phyloP scores from a whole-genome alignment of 108 stramenopile genomes.

The Mediolabrus comicus region DNA sequence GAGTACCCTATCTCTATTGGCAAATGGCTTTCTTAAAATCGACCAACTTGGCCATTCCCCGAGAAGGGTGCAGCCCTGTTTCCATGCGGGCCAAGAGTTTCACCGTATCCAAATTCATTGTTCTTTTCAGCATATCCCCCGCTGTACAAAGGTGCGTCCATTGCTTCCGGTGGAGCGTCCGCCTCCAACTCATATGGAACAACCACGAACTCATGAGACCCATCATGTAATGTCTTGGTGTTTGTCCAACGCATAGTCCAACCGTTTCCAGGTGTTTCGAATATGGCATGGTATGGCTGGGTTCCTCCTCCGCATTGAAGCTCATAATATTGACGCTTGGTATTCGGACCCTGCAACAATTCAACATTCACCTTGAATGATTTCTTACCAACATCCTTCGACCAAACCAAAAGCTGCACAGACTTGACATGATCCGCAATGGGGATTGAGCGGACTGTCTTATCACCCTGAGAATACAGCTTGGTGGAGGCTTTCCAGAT shows the following conservation, averaged over 20 bases:
- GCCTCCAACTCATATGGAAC: slow-evolving; percentile 53
- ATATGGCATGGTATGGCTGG: slow-evolving; percentile 63
- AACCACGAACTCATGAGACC: slow-evolving; percentile 47
- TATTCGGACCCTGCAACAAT: slow-evolving; percentile 64
- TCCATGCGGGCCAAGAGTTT: slow-evolving; percentile 42
- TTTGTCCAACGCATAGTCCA: slow-evolving; percentile 52
- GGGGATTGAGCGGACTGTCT: slow-evolving; percentile 62
- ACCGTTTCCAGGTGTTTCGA: slow-evolving; percentile 62
- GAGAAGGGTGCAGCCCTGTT: slow-evolving; percentile 2
- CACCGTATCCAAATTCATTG: slow-evolving; percentile 33
- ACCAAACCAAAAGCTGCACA: slow-evolving; percentile 66
- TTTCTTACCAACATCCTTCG: slow-evolving; percentile 63
- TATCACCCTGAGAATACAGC: slow-evolving; percentile 44
- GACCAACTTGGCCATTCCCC: neutral
- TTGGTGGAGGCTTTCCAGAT: slow-evolving; percentile 49
- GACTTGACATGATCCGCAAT: slow-evolving; percentile 64
- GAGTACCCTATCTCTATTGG: neutral
- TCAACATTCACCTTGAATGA: slow-evolving; percentile 61
- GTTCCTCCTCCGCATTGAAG: slow-evolving; percentile 64
- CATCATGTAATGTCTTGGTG: slow-evolving; percentile 65
- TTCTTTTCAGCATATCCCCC: slow-evolving; percentile 23
- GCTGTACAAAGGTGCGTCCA: slow-evolving; percentile 15
- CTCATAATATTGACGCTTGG: slow-evolving; percentile 48
- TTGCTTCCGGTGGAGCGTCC: slow-evolving; percentile 8
- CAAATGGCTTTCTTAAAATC: neutral